Evolutionary conservation across 768 basidiomycete species (phyloP), one percentile per base, ranked within the genome.

Genomic region (Boletus pseudopeckii): DNA sequence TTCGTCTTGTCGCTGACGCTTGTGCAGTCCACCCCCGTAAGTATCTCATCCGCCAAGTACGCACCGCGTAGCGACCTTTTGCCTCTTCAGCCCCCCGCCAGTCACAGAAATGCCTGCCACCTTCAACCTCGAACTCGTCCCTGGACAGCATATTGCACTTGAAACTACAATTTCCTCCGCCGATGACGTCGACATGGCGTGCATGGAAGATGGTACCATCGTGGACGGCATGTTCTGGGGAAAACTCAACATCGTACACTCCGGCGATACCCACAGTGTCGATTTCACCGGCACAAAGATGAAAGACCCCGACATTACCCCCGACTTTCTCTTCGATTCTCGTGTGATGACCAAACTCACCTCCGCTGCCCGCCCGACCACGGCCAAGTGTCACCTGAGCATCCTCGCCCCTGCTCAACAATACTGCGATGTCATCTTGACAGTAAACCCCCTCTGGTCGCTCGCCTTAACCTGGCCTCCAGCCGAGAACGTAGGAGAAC

Each of bases 211-310:
- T 61, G 91, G 90, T 1, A 92, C 88, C 14, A 75, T 83, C 22
- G 91, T 93, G 18, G 91, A 90, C 45, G 91, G 91, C 38, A 74
- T 81, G 70, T 93, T 92, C 72, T 92, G 88, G 89, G 91, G 91
- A 5, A 92, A 92, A 65, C 81, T 93, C 50, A 83, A 83, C 59
- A 89, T 93, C 47, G 80, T 91, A 13, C 91, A 93, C 64, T 74
- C 81, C 1, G 88, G 84, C 32, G 87, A 89, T 61, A 84, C 72
- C 17, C 91, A 93, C 70, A 78, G 78, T 52, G 80, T 93, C 80
- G 91, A 92, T 61, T 93, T 93, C 67, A 84, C 72, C 48, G 91
- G 91, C 24, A 90, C 91, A 24, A 83, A 86, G 30, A 76, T 92
- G 56, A 77, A 77, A 45, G 79, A 80, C 45, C 80, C 84, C 41